phyloP scores from a whole-genome alignment of 1,284 basidiomycete genomes.

The Ustilago esculenta region DNA sequence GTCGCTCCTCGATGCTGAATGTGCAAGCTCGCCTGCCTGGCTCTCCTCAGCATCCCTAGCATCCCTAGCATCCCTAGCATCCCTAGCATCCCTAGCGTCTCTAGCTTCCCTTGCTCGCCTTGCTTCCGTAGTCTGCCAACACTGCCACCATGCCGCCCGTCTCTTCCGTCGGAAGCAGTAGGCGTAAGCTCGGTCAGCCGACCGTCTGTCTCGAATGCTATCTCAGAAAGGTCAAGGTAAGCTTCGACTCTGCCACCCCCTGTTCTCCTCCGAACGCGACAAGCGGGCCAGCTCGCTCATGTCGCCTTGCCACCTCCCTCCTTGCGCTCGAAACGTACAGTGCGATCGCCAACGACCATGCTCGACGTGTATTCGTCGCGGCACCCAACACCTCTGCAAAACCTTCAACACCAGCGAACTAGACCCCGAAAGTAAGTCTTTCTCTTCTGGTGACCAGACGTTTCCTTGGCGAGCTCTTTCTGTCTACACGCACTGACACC shows the following conservation, averaged over 20 bases:
- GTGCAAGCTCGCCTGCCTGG: neutral
- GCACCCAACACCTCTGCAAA: slow-evolving; percentile 48
- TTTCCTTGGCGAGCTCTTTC: too few relatives aligned
- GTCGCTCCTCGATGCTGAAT: neutral
- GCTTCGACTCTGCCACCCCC: neutral
- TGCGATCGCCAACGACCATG: slow-evolving; percentile 49
- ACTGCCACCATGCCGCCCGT: slow-evolving; percentile 29
- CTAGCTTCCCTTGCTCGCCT: too few relatives aligned
- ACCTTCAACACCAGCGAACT: slow-evolving; percentile 50
- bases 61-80: too few relatives aligned
- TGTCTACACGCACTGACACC: too few relatives aligned
- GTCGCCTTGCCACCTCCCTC: too few relatives aligned
- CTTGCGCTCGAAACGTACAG: slow-evolving; percentile 4
- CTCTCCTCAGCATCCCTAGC: too few relatives aligned
- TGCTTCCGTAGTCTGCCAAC: too few relatives aligned
- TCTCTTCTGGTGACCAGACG: too few relatives aligned
- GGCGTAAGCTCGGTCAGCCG: slow-evolving; percentile 46
- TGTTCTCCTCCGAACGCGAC: too few relatives aligned
- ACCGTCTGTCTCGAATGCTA: slow-evolving; percentile 54
- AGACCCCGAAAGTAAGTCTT: slow-evolving; percentile 41
- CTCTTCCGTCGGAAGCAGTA: slow-evolving; percentile 35
- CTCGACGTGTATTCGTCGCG: slow-evolving; percentile 32
- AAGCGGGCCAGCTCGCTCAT: too few relatives aligned
- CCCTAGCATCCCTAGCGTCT: too few relatives aligned
- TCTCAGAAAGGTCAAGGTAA: slow-evolving; percentile 48